Conservation (phyloP, 2,329 filamentous ascomycete genomes). For the Fusarium stilboides region DNA sequence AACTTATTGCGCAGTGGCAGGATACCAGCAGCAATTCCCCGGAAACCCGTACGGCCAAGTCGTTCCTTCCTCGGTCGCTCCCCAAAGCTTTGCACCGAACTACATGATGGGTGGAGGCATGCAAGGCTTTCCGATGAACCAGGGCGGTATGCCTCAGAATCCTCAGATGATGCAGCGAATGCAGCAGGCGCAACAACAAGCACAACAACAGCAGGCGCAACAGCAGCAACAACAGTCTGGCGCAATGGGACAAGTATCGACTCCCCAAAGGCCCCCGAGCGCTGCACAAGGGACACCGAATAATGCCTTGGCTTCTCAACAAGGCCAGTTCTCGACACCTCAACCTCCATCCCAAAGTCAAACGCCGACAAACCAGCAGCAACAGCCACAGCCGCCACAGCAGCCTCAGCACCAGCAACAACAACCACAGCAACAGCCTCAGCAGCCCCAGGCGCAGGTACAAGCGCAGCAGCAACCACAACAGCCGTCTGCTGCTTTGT, state of each 20-base stretch:
- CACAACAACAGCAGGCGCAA: constrained; percentile 54
- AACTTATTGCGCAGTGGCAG: constrained; percentile 62
- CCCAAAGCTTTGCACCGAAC: constrained; percentile 66
- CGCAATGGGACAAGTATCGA: constrained; percentile 51
- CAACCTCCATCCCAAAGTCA: constrained; percentile 57
- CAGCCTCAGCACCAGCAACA: constrained; percentile 31
- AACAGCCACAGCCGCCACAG: constrained; percentile 29
- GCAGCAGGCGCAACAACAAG: constrained; percentile 42
- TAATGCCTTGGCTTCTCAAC: constrained; percentile 51
- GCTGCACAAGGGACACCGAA: constrained; percentile 52
- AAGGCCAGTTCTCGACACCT: constrained; percentile 55
- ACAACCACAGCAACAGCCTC: constrained; percentile 31
- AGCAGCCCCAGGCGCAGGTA: constrained; percentile 24
- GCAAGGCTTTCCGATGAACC: constrained; percentile 70
- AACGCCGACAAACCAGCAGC: constrained; percentile 51
- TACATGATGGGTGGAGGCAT: constrained; percentile 69
- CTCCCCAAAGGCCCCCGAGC: constrained; percentile 55
- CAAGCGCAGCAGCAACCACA: constrained; percentile 28
- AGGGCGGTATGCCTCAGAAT: constrained; percentile 65
- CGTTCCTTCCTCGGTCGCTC: constrained; percentile 64
- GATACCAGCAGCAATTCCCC: constrained; percentile 72
- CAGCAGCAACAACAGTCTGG: constrained; percentile 50
- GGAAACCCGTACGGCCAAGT: constrained; percentile 70
- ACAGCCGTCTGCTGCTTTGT: constrained; percentile 53
- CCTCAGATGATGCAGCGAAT: constrained; percentile 51